Evolutionary conservation across 257 asterid species (phyloP).

Genomic region (Henckelia pumila): DNA sequence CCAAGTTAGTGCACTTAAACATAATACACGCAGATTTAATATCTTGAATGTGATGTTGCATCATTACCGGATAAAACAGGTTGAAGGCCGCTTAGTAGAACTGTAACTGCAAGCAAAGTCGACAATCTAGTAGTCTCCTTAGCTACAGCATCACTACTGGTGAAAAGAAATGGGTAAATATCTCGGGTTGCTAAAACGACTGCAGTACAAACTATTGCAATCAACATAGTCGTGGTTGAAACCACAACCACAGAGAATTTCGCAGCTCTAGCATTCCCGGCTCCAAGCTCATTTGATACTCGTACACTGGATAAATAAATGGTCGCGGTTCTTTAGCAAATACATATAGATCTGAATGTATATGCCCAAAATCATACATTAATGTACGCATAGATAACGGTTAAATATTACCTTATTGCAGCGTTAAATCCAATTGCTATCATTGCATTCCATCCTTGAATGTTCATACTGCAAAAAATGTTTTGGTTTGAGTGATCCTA

Average conservation of each 20-base stretch:
- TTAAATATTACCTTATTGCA: conserved; percentile 63
- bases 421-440: conserved; percentile 80
- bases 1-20: no score
- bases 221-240: conserved; percentile 51
- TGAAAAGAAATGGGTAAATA: conserved; percentile 59
- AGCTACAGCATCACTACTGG: conserved; percentile 66
- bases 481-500: neutral
- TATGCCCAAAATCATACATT: neutral
- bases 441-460: conserved; percentile 78
- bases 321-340: neutral
- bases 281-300: conserved; percentile 86
- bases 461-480: conserved; percentile 62
- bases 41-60: neutral
- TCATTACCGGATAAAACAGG: conserved; percentile 74
- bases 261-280: conserved; percentile 67
- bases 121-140: conserved; percentile 62
- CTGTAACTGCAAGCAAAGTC: conserved; percentile 54
- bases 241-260: conserved; percentile 74
- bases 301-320: conserved; percentile 50
- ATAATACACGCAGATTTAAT: no score
- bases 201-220: conserved; percentile 44
- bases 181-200: conserved; percentile 51
- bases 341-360: no score
- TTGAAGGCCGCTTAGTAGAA: conserved; percentile 69
- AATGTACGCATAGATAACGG: neutral